Percentiles rank a stretch among this genome's conserved stretches.
Evolutionary conservation across 768 basidiomycete species (phyloP).

Genomic region (Naganishia kalamii): DNA sequence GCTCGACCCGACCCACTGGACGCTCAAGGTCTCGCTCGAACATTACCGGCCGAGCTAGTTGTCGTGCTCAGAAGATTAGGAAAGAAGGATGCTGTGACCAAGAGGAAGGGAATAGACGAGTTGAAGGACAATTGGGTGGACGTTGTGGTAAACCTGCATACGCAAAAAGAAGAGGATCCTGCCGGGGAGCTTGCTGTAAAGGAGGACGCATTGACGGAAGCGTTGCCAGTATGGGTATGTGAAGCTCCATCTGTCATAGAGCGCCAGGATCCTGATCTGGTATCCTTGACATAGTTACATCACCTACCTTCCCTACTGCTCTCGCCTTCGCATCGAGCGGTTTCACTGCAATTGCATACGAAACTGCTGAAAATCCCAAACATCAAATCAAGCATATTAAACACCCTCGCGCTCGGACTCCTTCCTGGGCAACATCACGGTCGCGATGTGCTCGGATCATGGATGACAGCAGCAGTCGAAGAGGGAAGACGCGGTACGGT

Average conservation of each 20-base stretch:
- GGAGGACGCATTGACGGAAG: slow-evolving; percentile 40
- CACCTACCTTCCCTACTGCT: slow-evolving; percentile 75
- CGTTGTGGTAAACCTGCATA: slow-evolving; percentile 21
- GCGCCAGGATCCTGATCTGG: background rate
- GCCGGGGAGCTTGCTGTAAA: slow-evolving; percentile 53
- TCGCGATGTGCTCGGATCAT: slow-evolving; percentile 45
- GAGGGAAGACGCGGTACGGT: slow-evolving; percentile 34
- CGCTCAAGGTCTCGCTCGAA: slow-evolving; percentile 66
- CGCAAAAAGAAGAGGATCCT: background rate
- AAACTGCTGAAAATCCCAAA: slow-evolving; percentile 58
- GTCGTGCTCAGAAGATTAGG: slow-evolving; percentile 71
- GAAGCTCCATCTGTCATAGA: background rate
- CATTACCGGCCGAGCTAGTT: slow-evolving; percentile 71
- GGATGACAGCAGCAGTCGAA: slow-evolving; percentile 44
- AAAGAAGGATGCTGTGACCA: slow-evolving; percentile 86
- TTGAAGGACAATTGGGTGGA: slow-evolving; percentile 62
- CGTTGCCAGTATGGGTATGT: slow-evolving; percentile 84
- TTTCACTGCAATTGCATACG: slow-evolving; percentile 59
- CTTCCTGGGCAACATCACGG: slow-evolving; percentile 41
- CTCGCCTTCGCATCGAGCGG: slow-evolving; percentile 69
- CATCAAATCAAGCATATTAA: slow-evolving; percentile 46
- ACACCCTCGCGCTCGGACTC: slow-evolving; percentile 34
- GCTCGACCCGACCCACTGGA: slow-evolving; percentile 73
- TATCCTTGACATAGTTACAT: slow-evolving; percentile 57
- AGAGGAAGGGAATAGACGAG: slow-evolving; percentile 77